Evolutionary conservation across 768 basidiomycete genomes (phyloP).

Genomic region (Gelatoporia subvermispora): DNA sequence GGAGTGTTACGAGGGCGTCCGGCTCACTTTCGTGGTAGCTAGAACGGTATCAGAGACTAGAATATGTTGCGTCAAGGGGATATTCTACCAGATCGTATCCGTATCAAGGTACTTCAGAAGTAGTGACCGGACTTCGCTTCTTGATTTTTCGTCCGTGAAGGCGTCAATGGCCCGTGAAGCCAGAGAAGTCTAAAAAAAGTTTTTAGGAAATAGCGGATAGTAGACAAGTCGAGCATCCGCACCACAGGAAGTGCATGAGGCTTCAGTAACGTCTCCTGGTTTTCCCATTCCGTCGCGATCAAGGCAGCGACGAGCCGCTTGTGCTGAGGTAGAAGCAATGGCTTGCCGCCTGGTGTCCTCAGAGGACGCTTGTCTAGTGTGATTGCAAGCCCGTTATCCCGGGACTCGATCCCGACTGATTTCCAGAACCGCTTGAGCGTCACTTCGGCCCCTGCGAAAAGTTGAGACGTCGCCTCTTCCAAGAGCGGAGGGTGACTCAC

Average conservation of each 20-base stretch:
- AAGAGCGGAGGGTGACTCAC: slow-evolving; percentile 32
- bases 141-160: slow-evolving; percentile 50
- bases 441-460: slow-evolving; percentile 68
- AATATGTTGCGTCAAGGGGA: neutral
- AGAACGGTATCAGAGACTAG: slow-evolving; percentile 2
- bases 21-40: slow-evolving; percentile 86
- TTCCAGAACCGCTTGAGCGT: slow-evolving; percentile 94
- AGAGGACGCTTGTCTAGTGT: slow-evolving; percentile 80
- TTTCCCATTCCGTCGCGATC: slow-evolving; percentile 96
- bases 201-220: neutral
- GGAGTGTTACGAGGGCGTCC: slow-evolving; percentile 67
- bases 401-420: slow-evolving; percentile 69
- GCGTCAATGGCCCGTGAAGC: slow-evolving; percentile 87
- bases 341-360: slow-evolving; percentile 84
- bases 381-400: slow-evolving; percentile 48
- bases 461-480: neutral
- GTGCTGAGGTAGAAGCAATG: slow-evolving; percentile 61
- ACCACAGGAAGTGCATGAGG: slow-evolving; percentile 92
- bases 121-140: slow-evolving; percentile 58
- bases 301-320: slow-evolving; percentile 75
- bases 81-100: slow-evolving; percentile 80
- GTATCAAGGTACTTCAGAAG: slow-evolving; percentile 88
- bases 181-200: slow-evolving; percentile 69
- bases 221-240: slow-evolving; percentile 11
- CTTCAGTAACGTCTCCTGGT: slow-evolving; percentile 79